phyloP scores from a whole-genome alignment of 768 basidiomycete genomes.

The Kwoniella sp. region DNA sequence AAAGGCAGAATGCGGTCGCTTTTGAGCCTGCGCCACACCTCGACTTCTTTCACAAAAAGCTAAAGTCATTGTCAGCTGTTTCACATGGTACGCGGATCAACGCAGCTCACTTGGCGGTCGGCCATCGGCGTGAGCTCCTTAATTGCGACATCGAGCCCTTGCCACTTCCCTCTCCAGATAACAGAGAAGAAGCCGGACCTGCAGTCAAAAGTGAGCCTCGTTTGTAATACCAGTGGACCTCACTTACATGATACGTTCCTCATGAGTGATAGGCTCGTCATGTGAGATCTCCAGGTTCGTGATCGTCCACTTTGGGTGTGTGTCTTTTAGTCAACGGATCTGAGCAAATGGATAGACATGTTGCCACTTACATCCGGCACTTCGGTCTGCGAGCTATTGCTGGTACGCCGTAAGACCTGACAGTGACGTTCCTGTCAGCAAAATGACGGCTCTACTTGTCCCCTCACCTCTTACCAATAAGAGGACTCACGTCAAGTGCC shows the following conservation, averaged over 20 bases:
- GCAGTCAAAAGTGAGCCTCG: background rate
- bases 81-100: slow-evolving; percentile 28
- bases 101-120: slow-evolving; percentile 37
- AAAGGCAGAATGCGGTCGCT: slow-evolving; percentile 74
- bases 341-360: slow-evolving; percentile 66
- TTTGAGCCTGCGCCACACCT: slow-evolving; percentile 69
- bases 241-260: slow-evolving; percentile 63
- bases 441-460: background rate
- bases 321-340: slow-evolving; percentile 59
- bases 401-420: slow-evolving; percentile 38
- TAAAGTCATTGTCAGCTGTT: slow-evolving; percentile 54
- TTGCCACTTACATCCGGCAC: slow-evolving; percentile 42
- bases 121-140: slow-evolving; percentile 59
- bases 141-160: slow-evolving; percentile 59
- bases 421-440: background rate
- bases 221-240: background rate
- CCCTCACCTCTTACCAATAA: too few relatives aligned
- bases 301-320: slow-evolving; percentile 48
- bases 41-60: slow-evolving; percentile 71
- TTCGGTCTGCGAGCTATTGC: slow-evolving; percentile 25
- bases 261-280: slow-evolving; percentile 67
- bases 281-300: slow-evolving; percentile 73
- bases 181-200: slow-evolving; percentile 73
- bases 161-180: slow-evolving; percentile 77
- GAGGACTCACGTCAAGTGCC: slow-evolving; percentile 37